Conservation (phyloP, 257 asterid species). For the Cinchona pubescens region DNA sequence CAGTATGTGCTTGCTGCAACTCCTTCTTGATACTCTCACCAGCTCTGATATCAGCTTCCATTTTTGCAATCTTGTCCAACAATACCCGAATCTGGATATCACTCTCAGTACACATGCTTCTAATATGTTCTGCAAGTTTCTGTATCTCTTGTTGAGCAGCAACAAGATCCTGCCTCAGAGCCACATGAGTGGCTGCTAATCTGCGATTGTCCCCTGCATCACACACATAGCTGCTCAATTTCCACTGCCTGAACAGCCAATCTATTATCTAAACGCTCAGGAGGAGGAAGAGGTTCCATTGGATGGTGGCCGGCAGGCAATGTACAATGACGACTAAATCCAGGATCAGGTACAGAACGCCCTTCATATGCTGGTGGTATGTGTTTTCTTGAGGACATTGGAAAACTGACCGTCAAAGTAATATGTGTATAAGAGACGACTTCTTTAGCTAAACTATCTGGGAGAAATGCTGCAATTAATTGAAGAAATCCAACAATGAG, state of each 20-base stretch:
- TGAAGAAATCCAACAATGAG: not conserved
- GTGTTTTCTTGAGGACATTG: conserved; percentile 65
- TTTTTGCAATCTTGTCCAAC: conserved; percentile 64
- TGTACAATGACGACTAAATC: conserved; percentile 33
- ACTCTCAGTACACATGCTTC: conserved; percentile 62
- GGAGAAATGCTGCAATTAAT: not conserved
- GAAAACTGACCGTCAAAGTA: not conserved
- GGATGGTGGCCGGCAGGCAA: conserved; percentile 33
- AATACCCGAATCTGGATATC: conserved; percentile 66
- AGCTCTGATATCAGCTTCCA: conserved; percentile 56
- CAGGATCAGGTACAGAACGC: conserved; percentile 37
- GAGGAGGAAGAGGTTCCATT: conserved; percentile 39
- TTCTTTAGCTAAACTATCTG: not conserved
- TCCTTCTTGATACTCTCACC: conserved; percentile 49
- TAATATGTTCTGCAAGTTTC: conserved; percentile 55
- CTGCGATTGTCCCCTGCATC: conserved; percentile 57
- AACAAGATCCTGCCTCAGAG: conserved; percentile 59
- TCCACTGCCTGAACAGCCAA: conserved; percentile 56
- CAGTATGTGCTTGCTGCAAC: conserved; percentile 48
- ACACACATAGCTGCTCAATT: conserved; percentile 57
- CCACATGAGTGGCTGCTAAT: conserved; percentile 54
- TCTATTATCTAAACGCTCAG: conserved; percentile 38
- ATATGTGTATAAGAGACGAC: not conserved
- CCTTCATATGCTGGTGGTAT: conserved; percentile 43
- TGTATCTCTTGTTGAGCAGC: conserved; percentile 56